Conservation (phyloP, 129 eudicot species). For the Lactuca saligna region DNA sequence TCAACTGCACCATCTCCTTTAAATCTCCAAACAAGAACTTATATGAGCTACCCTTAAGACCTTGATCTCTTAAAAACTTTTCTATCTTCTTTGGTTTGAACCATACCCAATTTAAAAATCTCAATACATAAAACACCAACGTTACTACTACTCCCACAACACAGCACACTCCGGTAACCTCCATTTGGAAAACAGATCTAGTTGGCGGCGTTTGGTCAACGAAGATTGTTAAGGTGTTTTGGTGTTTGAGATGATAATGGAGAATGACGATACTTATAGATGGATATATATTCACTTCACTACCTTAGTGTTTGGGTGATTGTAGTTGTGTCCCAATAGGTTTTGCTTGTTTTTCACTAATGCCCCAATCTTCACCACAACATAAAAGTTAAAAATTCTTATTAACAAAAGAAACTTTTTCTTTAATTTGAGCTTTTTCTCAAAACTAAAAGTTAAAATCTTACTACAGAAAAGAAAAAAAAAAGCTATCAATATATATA, state of each 20-base stretch:
- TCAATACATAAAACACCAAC: neutral
- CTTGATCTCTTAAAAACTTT: slow-evolving; percentile 23
- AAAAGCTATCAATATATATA: too few species aligned
- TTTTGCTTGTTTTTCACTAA: neutral
- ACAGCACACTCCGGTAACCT: slow-evolving; percentile 4
- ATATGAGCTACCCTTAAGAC: slow-evolving; percentile 17
- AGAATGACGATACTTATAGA: slow-evolving; percentile 12
- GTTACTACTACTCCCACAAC: slow-evolving; percentile 11
- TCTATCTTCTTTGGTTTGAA: slow-evolving; percentile 28
- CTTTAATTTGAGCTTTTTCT: too few species aligned
- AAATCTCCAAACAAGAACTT: slow-evolving; percentile 18
- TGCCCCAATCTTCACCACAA: neutral
- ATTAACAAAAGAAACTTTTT: neutral
- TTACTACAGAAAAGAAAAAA: too few species aligned
- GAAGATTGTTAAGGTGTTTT: neutral
- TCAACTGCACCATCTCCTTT: slow-evolving; percentile 19
- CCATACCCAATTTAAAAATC: slow-evolving; percentile 10
- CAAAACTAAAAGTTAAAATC: too few species aligned
- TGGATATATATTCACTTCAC: neutral
- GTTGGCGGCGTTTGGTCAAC: neutral
- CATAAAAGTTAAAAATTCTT: neutral
- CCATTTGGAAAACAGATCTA: neutral
- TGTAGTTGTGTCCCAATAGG: neutral
- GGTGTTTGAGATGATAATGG: neutral
- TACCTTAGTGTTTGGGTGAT: neutral